These are phyloP conservation scores for Cladosporium oxysporum DNA, from an alignment of 2,329 filamentous ascomycete genomes.

Conservation along the genomic window DNA sequence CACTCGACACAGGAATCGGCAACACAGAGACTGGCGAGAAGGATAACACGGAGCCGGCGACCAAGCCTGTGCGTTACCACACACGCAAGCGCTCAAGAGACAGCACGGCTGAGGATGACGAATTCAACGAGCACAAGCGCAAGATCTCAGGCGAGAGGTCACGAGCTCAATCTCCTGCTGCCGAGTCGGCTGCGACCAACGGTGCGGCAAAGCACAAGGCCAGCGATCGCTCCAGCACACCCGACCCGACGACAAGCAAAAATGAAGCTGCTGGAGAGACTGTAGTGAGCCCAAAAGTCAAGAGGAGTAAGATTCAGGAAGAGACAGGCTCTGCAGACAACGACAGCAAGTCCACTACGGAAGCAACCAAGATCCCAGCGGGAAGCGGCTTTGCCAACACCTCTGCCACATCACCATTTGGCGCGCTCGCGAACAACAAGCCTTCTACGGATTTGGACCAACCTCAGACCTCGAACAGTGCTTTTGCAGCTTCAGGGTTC, in stretches of 20 bases:
- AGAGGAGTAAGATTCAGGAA: conserved; percentile 43
- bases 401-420: conserved; percentile 51
- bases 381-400: conserved; percentile 48
- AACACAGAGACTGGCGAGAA: conserved; percentile 24
- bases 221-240: conserved; percentile 12
- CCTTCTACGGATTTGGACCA: conserved; percentile 31
- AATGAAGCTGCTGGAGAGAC: conserved; percentile 27
- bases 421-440: conserved; percentile 43
- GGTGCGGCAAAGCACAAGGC: not conserved
- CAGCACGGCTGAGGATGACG: conserved; percentile 39
- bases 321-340: conserved; percentile 30
- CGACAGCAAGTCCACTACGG: conserved; percentile 24
- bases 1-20: conserved; percentile 1
- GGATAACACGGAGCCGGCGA: conserved; percentile 31
- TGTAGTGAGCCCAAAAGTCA: conserved; percentile 49
- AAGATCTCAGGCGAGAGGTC: conserved; percentile 38
- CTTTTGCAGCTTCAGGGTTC: conserved; percentile 56
- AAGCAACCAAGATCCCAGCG: conserved; percentile 34
- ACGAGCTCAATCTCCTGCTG: conserved; percentile 23
- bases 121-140: conserved; percentile 35
- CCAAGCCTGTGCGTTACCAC: conserved; percentile 31
- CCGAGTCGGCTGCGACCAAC: conserved; percentile 20
- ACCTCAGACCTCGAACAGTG: conserved; percentile 44
- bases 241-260: conserved; percentile 4
- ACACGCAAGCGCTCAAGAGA: conserved; percentile 51